Percentiles rank a stretch among this genome's conserved stretches.
phyloP scores from a whole-genome alignment of 2,329 filamentous ascomycete species.

The Exophiala calicioides region DNA sequence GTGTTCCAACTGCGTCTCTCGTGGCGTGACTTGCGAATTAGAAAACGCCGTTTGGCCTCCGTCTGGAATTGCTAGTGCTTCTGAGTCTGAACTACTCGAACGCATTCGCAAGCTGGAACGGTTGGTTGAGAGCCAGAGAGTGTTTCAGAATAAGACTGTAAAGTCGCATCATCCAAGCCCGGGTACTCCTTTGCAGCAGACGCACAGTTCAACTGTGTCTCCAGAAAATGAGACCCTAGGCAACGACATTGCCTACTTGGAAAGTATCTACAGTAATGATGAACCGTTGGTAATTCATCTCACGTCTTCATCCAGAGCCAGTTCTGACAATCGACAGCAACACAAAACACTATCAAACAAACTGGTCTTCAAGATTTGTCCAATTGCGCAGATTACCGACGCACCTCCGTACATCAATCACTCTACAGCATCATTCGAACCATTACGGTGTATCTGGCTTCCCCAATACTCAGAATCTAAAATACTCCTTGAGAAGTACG shows the following conservation, averaged over 20 bases:
- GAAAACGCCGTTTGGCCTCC: background rate
- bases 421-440: too few relatives aligned
- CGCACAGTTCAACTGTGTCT: too few relatives aligned
- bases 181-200: too few relatives aligned
- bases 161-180: too few relatives aligned
- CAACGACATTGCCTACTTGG: too few relatives aligned
- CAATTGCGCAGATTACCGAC: background rate
- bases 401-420: background rate
- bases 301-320: too few relatives aligned
- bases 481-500: background rate
- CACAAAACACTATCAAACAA: background rate
- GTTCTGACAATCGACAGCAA: too few relatives aligned
- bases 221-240: background rate
- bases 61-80: background rate
- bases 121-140: too few relatives aligned
- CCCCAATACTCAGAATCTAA: background rate
- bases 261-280: too few relatives aligned
- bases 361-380: background rate
- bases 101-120: constrained; percentile 13
- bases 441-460: constrained; percentile 1
- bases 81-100: constrained; percentile 10
- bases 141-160: too few relatives aligned
- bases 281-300: too few relatives aligned
- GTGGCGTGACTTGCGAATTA: constrained; percentile 32
- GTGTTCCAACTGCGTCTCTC: constrained; percentile 49